Evolutionary conservation across 2,329 filamentous ascomycete genomes (phyloP), one percentile per base, ranked within the genome.

Genomic region (Aspergillus japonicus): DNA sequence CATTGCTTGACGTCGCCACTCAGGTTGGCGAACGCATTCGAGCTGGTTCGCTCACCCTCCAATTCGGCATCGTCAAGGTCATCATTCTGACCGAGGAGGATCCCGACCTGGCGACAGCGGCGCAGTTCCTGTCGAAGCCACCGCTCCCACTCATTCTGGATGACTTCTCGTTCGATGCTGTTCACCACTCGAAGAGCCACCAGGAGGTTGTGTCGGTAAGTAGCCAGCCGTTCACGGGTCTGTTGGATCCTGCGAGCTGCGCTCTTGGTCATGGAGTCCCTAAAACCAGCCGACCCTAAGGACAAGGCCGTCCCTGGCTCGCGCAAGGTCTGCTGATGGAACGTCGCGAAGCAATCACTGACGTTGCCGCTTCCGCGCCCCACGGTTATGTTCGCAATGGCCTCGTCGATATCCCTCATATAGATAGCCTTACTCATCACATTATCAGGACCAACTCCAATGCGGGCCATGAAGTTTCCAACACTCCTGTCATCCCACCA

Each of bases 141-240:
- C 64, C 91, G 90, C 78, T 96, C 93, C 89, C 92, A 99, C 75
- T 97, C 94, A 0, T 89, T 89, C 69, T 87, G 85, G 56, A 98
- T 77, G 73, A 96, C 88, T 74, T 97, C 92, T 60, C 85, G 84
- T 80, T 98, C 95, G 29, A 98, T 87, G 59, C 85, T 89, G 76
- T 98, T 97, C 62, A 98, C 88, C 2, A 97, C 86, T 4, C 93
- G 87, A 80, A 98, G 87, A 5, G 93, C 92, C 5, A 99, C 93
- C 2, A 98, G 79, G 21, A 99, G 81, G 71, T 98, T 92, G 73
- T 99, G 92, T 2, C 95, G 85, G 73, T 97, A 95, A 2, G 86
- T 81, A 0, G 90, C 94, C 0, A 99, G 85, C 24, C 89, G 85
- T 75, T 96, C 90, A 10, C 94, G 85, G n/a, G 92, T 91, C 44